A percentile compares a stretch with the other conserved stretches of the same genome.
These are phyloP conservation scores for Acanthamoeba castellanii DNA, from an alignment of 208 protist genomes.

Conservation along the genomic window DNA sequence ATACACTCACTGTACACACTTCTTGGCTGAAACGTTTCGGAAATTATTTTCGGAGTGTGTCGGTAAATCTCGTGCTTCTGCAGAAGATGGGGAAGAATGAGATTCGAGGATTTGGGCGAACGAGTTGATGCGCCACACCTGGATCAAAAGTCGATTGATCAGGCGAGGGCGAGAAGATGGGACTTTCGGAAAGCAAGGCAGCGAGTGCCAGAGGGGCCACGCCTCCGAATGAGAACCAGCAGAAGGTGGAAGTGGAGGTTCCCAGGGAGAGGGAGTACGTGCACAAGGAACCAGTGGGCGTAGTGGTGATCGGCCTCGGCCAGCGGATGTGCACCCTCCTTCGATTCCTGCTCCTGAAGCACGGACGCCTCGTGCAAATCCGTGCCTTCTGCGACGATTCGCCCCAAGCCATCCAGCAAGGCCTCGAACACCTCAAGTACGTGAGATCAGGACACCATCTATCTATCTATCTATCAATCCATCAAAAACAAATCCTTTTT, in stretches of 20 bases:
- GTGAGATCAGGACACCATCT: not conserved
- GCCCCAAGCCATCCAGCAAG: not conserved
- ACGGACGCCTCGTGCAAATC: conserved; percentile 1
- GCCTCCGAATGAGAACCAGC: not conserved
- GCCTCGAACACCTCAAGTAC: conserved; percentile 7
- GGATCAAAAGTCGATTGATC: too few relatives aligned
- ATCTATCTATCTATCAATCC: not conserved
- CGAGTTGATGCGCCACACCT: too few relatives aligned
- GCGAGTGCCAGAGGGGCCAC: not conserved
- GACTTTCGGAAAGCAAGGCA: not conserved
- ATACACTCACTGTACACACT: too few relatives aligned
- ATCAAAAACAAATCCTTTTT: not conserved
- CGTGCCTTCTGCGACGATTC: conserved; percentile 28
- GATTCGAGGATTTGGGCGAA: too few relatives aligned
- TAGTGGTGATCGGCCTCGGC: conserved; percentile 18
- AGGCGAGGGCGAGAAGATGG: not conserved
- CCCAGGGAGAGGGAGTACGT: not conserved
- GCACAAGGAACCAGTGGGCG: conserved; percentile 11
- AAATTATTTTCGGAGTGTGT: too few relatives aligned
- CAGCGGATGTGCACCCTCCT: conserved; percentile 35
- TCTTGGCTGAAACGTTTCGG: too few relatives aligned
- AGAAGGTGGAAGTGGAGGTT: not conserved
- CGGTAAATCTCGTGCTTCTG: too few relatives aligned
- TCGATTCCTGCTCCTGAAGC: not conserved
- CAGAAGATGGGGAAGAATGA: too few relatives aligned